Percentiles rank a stretch among this genome's conserved stretches.
Evolutionary conservation across 176 grass and related monocot genomes (phyloP).

Genomic region (Themeda triandra): DNA sequence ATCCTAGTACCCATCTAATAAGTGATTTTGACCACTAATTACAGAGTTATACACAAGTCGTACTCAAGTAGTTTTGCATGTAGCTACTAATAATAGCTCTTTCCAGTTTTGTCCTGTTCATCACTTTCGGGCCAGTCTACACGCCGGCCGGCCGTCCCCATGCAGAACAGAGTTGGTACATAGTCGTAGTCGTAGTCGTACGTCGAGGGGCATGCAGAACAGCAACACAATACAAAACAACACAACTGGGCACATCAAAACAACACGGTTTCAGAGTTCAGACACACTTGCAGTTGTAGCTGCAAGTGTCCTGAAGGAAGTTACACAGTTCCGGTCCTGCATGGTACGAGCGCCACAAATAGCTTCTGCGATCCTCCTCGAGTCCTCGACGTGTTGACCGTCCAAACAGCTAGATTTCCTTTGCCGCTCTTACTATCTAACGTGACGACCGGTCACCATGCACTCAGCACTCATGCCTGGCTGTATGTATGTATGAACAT

Average conservation of each 20-base stretch:
- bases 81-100: too few species aligned
- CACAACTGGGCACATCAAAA: background rate
- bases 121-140: too few species aligned
- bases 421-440: too few species aligned
- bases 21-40: too few species aligned
- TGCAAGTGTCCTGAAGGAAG: background rate
- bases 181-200: too few species aligned
- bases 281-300: background rate
- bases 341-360: background rate
- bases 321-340: background rate
- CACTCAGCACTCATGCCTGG: background rate
- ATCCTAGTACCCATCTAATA: too few species aligned
- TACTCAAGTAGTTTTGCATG: too few species aligned
- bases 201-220: background rate
- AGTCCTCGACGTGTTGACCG: background rate
- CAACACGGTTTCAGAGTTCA: background rate
- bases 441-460: background rate
- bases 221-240: background rate
- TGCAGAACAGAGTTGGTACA: too few species aligned
- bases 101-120: too few species aligned
- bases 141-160: too few species aligned
- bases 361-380: background rate
- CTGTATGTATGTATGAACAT: constrained; percentile 8
- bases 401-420: too few species aligned
- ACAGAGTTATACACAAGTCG: too few species aligned